Evolutionary conservation across 306 rosid genomes (phyloP), one percentile per base, ranked within the genome.

Genomic region (Glycine latifolia): DNA sequence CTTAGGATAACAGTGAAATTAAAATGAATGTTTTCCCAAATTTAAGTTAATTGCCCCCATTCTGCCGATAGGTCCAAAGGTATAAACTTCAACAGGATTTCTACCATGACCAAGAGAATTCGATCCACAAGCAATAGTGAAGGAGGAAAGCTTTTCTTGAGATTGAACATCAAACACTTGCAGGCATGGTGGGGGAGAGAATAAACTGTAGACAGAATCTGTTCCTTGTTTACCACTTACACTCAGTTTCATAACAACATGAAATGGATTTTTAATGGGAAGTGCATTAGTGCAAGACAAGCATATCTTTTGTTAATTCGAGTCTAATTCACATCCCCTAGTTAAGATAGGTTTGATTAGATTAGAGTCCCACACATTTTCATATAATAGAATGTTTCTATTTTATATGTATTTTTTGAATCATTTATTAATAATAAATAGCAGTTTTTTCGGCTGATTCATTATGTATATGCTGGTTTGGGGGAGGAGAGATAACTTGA

Each of bases 301-400:
- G 35, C 62, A 70, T 81, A 48, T 50, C 63, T 79, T 59, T 81
- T 58, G 4, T 79, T 79, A 44, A 35, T 76, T 53, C 66, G 12
- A 69, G 71, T 80, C 69, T 58, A 70, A 84, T 59, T 62, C 71
- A 81, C 50, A 68, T 85, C 78, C 72, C 66, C 77, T 66, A 84
- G 82, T 78, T 71, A 77, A 85, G 71, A 73, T 82, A 85, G 89
- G 87, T 60, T 77, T 84, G 63, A 61, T 62, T 84, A 87, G 88
- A 79, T 84, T 49, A 83, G 85, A 88, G 78, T 81, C 77, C 85
- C 85, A 86, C 84, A 75, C 75, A 77, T 67, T 85, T 87, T 81
- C 82, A 59, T 77, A 82, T 67, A 67, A 79, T 74, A 81, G 78
- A 87, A 88, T 82, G 83, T 79, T 80, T 80, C 69, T 78, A 55